Conservation (phyloP, 2,329 filamentous ascomycete species). For the Penicillium oxalicum region DNA sequence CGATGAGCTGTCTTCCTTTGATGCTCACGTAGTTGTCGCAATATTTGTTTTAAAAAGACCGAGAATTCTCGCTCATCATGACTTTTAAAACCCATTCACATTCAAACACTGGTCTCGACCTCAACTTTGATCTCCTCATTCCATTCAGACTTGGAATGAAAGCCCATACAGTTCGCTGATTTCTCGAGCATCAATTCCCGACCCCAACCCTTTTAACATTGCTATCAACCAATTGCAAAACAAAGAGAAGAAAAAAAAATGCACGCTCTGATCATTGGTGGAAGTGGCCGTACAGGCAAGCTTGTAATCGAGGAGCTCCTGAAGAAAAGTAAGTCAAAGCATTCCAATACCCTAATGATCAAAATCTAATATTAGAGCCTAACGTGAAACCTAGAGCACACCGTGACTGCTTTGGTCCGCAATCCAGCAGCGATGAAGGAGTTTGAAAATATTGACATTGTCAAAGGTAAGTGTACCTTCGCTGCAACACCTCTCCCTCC, state of each 20-base stretch:
- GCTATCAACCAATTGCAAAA: too few relatives aligned
- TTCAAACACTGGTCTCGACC: too few relatives aligned
- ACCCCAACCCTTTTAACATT: too few relatives aligned
- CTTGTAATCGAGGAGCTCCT: slow-evolving; percentile 39
- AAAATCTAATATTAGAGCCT: not conserved
- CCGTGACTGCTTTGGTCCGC: slow-evolving; percentile 38
- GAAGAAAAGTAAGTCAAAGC: slow-evolving; percentile 18
- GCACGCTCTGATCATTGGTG: slow-evolving; percentile 40
- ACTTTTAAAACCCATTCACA: too few relatives aligned
- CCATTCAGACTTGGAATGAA: too few relatives aligned
- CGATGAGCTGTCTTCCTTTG: too few relatives aligned
- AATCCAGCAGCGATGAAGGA: slow-evolving; percentile 22
- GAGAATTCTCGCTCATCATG: too few relatives aligned
- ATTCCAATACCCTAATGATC: not conserved
- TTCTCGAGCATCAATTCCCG: too few relatives aligned
- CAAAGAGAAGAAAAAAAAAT: slow-evolving; percentile 3
- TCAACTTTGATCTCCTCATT: too few relatives aligned
- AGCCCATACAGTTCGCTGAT: too few relatives aligned
- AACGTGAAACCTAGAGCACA: slow-evolving; percentile 22
- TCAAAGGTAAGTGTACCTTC: slow-evolving; percentile 14
- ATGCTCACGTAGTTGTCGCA: too few relatives aligned
- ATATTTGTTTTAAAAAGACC: too few relatives aligned
- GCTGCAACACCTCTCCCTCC: not conserved
- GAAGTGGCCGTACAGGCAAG: slow-evolving; percentile 41
- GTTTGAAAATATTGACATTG: slow-evolving; percentile 14